Evolutionary conservation across 2,329 filamentous ascomycete species (phyloP).

Genomic region (Colletotrichum simmondsii): DNA sequence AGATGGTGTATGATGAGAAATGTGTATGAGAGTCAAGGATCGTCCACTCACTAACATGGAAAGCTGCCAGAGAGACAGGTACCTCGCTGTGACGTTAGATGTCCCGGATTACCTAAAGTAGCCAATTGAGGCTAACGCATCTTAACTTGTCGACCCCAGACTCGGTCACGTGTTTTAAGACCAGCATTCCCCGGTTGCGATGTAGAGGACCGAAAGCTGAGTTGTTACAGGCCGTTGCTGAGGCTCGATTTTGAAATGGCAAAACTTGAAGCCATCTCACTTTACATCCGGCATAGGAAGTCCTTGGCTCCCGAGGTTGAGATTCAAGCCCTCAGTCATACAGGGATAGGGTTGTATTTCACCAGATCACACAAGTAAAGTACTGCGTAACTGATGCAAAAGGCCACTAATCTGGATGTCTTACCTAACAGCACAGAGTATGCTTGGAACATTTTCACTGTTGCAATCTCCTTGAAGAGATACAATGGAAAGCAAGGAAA

Average conservation of each 20-base stretch:
- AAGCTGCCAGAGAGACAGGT: conserved; percentile 16
- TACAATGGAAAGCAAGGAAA: neutral
- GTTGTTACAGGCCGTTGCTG: neutral
- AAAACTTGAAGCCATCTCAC: neutral
- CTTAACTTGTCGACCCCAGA: conserved; percentile 14
- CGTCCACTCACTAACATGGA: conserved; percentile 20
- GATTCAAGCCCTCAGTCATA: neutral
- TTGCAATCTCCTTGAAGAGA: neutral
- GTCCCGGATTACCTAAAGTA: conserved; percentile 4
- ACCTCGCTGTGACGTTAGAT: conserved; percentile 29
- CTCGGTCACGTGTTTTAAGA: conserved; percentile 21
- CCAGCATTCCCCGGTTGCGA: neutral
- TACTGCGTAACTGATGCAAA: neutral
- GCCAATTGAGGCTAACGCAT: conserved; percentile 14
- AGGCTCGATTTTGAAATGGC: neutral
- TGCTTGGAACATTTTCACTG: neutral
- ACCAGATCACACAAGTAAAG: neutral
- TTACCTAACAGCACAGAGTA: neutral
- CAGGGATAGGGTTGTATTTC: neutral
- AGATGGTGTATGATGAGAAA: neutral
- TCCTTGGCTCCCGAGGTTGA: neutral
- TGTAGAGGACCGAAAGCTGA: neutral
- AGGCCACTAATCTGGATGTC: neutral
- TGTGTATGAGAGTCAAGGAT: neutral
- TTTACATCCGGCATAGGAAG: neutral